A percentile compares a stretch with the other conserved stretches of the same genome.
Evolutionary conservation across 164 flowering plant genomes (phyloP).

Genomic region (Umbilicus rupestris): DNA sequence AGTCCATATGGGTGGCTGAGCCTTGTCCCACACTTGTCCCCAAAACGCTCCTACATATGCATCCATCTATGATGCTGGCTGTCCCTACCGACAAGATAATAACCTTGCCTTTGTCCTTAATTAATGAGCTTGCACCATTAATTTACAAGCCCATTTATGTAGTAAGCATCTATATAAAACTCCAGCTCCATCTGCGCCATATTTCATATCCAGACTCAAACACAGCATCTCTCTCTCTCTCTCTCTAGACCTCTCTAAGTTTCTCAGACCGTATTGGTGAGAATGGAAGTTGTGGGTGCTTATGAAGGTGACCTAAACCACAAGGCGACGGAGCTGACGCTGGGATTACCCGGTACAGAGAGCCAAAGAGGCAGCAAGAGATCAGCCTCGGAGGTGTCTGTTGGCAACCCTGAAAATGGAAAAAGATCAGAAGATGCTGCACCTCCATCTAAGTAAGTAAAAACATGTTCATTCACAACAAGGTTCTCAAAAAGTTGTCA

Average conservation of each 20-base stretch:
- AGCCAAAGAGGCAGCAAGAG: constrained; percentile 16
- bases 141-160: constrained; percentile 8
- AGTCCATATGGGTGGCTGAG: constrained; percentile 46
- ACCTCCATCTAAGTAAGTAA: constrained; percentile 48
- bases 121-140: constrained; percentile 13
- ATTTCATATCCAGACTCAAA: constrained; percentile 1
- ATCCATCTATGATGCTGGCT: constrained; percentile 35
- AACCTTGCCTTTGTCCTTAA: constrained; percentile 44
- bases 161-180: constrained; percentile 9
- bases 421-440: constrained; percentile 17
- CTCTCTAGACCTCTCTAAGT: no score
- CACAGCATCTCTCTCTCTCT: background rate
- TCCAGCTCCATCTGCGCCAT: background rate
- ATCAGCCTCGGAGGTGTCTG: constrained; percentile 14
- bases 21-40: constrained; percentile 58
- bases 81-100: constrained; percentile 45
- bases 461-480: no score
- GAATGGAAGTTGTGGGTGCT: constrained; percentile 20
- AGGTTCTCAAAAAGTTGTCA: background rate
- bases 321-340: constrained; percentile 52
- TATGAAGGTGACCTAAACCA: constrained; percentile 41
- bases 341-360: constrained; percentile 51
- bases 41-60: constrained; percentile 25
- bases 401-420: constrained; percentile 17
- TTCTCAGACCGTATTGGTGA: background rate